Evolutionary conservation across 1,284 basidiomycete species (phyloP), one percentile per base, ranked within the genome.

Genomic region (Cryptococcus sp.): DNA sequence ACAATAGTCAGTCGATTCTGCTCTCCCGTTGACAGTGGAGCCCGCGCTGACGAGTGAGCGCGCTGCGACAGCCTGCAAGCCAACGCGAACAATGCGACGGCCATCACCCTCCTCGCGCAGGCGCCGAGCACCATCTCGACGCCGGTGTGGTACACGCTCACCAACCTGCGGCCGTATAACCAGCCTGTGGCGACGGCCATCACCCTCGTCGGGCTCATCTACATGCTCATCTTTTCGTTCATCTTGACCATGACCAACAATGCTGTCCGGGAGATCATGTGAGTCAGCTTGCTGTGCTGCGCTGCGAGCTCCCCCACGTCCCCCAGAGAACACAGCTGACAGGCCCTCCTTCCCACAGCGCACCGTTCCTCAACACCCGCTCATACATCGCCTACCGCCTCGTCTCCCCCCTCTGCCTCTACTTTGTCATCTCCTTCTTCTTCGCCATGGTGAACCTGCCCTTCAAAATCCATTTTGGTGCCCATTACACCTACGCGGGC

Each of bases 101-200:
- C 81, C 0, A 67, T 82, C 12, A 57, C 46, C 7, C 63, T 86
- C 15, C 75, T 87, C 23, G 68, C 77, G 2, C 78, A 65, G 4
- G 86, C 87, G 0, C 87, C 88, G 0, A 75, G 79, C 52, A 82
- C 86, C 1, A 74, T 90, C 46, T 76, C 80, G 2, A 65, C 75
- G 11, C 82, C 84, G 1, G 67, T 87, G n/a, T 75, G 68, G 23
- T 85, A 80, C 63, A 79, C 75, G 0, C 58, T 83, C 24, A 62
- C 78, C 53, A 88, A 90, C 66, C 63, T 87, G 1, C 77, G 83
- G 36, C 86, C 87, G 0, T 90, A 87, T 67, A 63, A 72, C 55
- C 77, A 83, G 40, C 83, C 87, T 23, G 88, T 88, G 4, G 87
- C 87, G 0, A 79, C 82, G 11, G 89, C 88, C 0, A 81, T 85